phyloP scores from a whole-genome alignment of 345 rosid genomes.

The Leavenworthia alabamica region DNA sequence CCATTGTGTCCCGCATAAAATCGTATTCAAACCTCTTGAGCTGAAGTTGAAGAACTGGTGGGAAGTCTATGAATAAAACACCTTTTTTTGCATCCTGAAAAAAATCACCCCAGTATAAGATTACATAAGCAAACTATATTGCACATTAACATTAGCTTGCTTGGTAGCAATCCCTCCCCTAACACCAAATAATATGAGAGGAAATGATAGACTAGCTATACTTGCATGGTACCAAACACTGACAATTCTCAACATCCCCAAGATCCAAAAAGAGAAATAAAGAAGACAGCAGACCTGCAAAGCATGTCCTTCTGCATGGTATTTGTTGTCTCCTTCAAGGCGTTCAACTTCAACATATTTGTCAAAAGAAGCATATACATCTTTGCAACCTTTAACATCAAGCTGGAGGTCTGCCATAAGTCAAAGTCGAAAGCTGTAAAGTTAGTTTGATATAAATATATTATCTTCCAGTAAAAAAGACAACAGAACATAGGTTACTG shows the following conservation, averaged over 20 bases:
- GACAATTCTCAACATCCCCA: background rate
- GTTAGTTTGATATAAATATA: conserved; percentile 5
- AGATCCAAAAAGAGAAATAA: background rate
- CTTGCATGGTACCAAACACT: background rate
- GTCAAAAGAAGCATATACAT: conserved; percentile 97
- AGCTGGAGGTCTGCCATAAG: conserved; percentile 83
- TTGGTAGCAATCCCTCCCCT: background rate
- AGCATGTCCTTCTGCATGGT: conserved; percentile 87
- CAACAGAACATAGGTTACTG: background rate
- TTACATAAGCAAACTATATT: background rate
- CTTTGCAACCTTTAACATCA: conserved; percentile 96
- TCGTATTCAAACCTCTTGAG: conserved; percentile 96
- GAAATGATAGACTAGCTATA: background rate
- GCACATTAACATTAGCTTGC: background rate
- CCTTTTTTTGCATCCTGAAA: conserved; percentile 96
- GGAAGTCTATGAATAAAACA: conserved; percentile 84
- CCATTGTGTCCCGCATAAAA: conserved; percentile 94
- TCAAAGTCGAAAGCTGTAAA: conserved; percentile 6
- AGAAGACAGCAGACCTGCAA: conserved; percentile 62
- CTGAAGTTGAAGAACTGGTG: conserved; percentile 97
- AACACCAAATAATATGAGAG: background rate
- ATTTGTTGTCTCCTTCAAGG: conserved; percentile 96
- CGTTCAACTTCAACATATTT: conserved; percentile 98
- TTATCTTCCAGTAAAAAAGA: too few relatives aligned
- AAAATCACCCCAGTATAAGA: too few relatives aligned